These are phyloP conservation scores for Yarrowia bubula DNA, from an alignment of 805 yeast genomes.

Conservation along the genomic window DNA sequence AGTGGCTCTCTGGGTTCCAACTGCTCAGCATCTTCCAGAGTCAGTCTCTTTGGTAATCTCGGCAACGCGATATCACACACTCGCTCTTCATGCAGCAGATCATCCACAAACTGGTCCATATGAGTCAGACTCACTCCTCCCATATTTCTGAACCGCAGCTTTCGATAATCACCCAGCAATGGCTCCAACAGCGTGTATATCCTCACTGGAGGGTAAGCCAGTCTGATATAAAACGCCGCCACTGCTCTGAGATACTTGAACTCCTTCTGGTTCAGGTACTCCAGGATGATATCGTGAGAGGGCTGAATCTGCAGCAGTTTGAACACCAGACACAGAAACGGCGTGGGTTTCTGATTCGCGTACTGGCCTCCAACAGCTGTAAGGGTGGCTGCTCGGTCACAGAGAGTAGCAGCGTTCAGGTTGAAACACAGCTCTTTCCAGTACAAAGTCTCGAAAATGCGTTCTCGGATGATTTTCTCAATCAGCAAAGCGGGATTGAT, in stretches of 20 bases:
- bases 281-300: slow-evolving; percentile 50
- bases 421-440: slow-evolving; percentile 58
- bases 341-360: slow-evolving; percentile 58
- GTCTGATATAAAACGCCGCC: slow-evolving; percentile 57
- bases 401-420: slow-evolving; percentile 48
- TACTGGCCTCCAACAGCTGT: slow-evolving; percentile 59
- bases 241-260: slow-evolving; percentile 78
- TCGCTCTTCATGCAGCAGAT: slow-evolving; percentile 53
- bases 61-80: slow-evolving; percentile 77
- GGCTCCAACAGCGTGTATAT: slow-evolving; percentile 56
- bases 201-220: slow-evolving; percentile 46
- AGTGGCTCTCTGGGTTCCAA: slow-evolving; percentile 39
- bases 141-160: slow-evolving; percentile 51
- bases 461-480: slow-evolving; percentile 58
- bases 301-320: slow-evolving; percentile 80
- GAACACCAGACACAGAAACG: slow-evolving; percentile 72
- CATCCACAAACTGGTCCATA: slow-evolving; percentile 76
- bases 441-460: slow-evolving; percentile 54
- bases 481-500: slow-evolving; percentile 51
- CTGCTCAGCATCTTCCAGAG: slow-evolving; percentile 41
- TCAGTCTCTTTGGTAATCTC: slow-evolving; percentile 45
- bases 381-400: slow-evolving; percentile 49
- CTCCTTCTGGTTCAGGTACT: slow-evolving; percentile 57
- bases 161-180: slow-evolving; percentile 63
- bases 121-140: slow-evolving; percentile 46